phyloP scores from a whole-genome alignment of 108 stramenopile genomes.

The Nitzschia sp. region DNA sequence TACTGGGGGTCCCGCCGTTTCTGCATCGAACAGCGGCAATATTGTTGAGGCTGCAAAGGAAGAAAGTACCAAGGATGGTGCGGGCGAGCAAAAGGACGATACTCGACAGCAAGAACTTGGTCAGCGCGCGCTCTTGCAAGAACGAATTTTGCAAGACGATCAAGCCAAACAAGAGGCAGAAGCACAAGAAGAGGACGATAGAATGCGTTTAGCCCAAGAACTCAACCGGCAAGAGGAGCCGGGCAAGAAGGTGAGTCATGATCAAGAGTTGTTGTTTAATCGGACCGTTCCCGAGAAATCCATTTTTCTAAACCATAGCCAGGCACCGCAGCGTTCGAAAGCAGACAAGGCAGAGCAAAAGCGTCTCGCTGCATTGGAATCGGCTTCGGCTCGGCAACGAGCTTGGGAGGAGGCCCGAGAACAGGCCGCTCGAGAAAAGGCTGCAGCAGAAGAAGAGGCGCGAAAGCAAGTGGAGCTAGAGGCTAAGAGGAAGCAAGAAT shows the following conservation, averaged over 20 bases:
- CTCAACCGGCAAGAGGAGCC: too few relatives aligned
- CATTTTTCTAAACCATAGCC: too few relatives aligned
- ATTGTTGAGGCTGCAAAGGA: too few relatives aligned
- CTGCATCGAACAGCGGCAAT: too few relatives aligned
- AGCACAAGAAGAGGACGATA: background rate
- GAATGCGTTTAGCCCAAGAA: background rate
- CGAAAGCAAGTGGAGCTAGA: background rate
- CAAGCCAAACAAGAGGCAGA: background rate
- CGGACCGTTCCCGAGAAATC: too few relatives aligned
- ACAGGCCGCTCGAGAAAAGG: slow-evolving; percentile 1
- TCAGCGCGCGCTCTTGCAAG: too few relatives aligned
- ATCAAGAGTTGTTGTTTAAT: too few relatives aligned
- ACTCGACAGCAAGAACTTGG: background rate
- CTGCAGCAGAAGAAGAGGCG: background rate
- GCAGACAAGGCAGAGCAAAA: background rate
- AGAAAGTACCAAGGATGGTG: too few relatives aligned
- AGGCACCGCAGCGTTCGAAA: background rate
- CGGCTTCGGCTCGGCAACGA: background rate
- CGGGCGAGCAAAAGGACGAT: background rate
- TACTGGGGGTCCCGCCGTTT: too few relatives aligned
- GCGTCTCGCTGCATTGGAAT: background rate
- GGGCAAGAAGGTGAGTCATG: too few relatives aligned
- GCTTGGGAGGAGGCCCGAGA: background rate
- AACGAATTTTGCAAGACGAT: background rate
- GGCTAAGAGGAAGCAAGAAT: slow-evolving; percentile 1